Conservation (phyloP, 2,329 filamentous ascomycete species). For the Eutypella sp. region DNA sequence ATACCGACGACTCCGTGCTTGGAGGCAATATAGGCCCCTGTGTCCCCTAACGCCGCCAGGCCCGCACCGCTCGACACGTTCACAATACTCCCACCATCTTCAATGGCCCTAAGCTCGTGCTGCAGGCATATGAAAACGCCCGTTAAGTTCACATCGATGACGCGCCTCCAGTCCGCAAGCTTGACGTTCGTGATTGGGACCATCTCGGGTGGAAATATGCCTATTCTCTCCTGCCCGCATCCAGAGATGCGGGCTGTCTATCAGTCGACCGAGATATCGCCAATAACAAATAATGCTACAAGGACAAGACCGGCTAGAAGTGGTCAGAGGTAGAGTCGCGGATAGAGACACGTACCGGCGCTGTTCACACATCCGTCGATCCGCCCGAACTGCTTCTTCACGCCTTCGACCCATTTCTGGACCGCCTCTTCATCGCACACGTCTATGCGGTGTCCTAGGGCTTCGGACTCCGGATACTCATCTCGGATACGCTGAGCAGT, state of each 20-base stretch:
- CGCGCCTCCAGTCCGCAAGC: constrained; percentile 36
- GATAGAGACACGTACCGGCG: constrained; percentile 25
- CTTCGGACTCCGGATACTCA: constrained; percentile 17
- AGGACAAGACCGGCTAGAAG: no score
- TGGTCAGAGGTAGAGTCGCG: no score
- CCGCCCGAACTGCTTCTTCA: constrained; percentile 27
- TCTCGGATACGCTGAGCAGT: constrained; percentile 17
- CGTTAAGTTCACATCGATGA: constrained; percentile 38
- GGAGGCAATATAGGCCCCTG: constrained; percentile 26
- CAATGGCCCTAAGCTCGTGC: constrained; percentile 40
- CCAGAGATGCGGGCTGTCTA: no score
- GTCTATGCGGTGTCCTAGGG: constrained; percentile 23
- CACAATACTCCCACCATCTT: constrained; percentile 38
- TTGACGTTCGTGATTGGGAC: constrained; percentile 21
- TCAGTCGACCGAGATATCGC: no score
- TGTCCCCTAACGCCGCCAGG: constrained; percentile 25
- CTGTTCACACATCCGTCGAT: constrained; percentile 33
- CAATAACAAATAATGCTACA: no score
- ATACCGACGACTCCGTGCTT: constrained; percentile 28
- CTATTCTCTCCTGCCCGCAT: constrained; percentile 4
- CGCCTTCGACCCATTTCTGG: constrained; percentile 29
- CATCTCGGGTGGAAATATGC: constrained; percentile 8
- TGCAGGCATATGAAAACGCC: constrained; percentile 47
- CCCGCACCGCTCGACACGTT: constrained; percentile 39
- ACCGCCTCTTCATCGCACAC: constrained; percentile 28